A percentile compares a stretch with the other conserved stretches of the same genome.
Conservation (phyloP, 192 early-diverging fungal genomes). For the Lunasporangiospora selenospora region DNA sequence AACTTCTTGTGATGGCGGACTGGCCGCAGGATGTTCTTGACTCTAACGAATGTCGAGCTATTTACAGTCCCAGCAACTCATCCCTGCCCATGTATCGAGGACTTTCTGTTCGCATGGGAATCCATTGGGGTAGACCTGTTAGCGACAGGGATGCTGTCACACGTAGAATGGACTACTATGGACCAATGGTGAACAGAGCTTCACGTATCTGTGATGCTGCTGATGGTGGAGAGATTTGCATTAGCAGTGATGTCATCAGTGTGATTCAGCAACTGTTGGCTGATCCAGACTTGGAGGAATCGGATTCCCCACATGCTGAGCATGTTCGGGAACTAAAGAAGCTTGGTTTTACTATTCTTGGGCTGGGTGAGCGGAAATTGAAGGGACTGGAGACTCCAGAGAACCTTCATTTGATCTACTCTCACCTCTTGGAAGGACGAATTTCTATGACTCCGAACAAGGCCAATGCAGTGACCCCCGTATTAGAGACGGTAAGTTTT, state of each 20-base stretch:
- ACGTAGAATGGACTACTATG: slow-evolving; percentile 95
- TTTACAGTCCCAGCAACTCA: slow-evolving; percentile 64
- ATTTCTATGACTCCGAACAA: slow-evolving; percentile 23
- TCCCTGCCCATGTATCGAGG: slow-evolving; percentile 80
- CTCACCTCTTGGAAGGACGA: slow-evolving; percentile 7
- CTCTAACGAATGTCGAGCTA: slow-evolving; percentile 75
- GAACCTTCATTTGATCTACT: slow-evolving; percentile 69
- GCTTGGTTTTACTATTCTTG: slow-evolving; percentile 72
- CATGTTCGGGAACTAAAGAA: slow-evolving; percentile 60
- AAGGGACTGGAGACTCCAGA: slow-evolving; percentile 93
- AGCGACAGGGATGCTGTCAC: slow-evolving; percentile 91
- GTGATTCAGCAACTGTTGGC: slow-evolving; percentile 25
- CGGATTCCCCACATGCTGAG: slow-evolving; percentile 28
- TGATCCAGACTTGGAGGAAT: slow-evolving; percentile 27
- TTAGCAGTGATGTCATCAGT: slow-evolving; percentile 80
- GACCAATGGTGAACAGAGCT: slow-evolving; percentile 91
- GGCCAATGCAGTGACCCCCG: slow-evolving; percentile 3
- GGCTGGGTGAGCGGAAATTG: slow-evolving; percentile 82
- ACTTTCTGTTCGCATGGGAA: slow-evolving; percentile 91
- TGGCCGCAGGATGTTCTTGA: slow-evolving; percentile 90
- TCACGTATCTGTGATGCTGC: slow-evolving; percentile 83
- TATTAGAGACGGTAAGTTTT: slow-evolving; percentile 27
- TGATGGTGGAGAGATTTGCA: slow-evolving; percentile 90
- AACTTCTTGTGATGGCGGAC: slow-evolving; percentile 78
- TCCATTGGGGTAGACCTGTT: slow-evolving; percentile 88